Evolutionary conservation across 768 basidiomycete genomes (phyloP).

Genomic region (Russula abietina): DNA sequence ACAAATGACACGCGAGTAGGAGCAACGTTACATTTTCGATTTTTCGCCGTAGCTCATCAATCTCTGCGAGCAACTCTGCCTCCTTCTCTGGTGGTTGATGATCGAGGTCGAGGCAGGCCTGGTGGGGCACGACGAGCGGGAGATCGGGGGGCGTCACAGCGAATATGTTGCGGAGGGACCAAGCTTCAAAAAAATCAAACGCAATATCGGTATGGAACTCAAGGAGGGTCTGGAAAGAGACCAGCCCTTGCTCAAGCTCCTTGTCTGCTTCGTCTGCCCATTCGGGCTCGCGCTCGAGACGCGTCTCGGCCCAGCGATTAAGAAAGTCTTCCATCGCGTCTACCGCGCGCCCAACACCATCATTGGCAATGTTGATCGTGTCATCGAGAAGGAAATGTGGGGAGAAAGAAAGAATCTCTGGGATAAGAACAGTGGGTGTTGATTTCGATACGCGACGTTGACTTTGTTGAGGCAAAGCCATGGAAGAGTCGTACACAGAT

Average conservation of each 20-base stretch:
- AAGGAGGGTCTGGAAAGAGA: constrained; percentile 82
- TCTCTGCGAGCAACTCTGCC: constrained; percentile 50
- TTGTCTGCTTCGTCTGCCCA: constrained; percentile 49
- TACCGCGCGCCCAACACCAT: constrained; percentile 70
- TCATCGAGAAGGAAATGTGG: constrained; percentile 83
- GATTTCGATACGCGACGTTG: not conserved
- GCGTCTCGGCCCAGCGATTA: constrained; percentile 64
- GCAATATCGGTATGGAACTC: constrained; percentile 86
- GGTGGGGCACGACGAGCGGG: constrained; percentile 70
- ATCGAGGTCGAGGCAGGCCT: constrained; percentile 63
- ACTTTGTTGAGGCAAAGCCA: not conserved
- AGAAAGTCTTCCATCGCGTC: constrained; percentile 78
- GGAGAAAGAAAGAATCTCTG: constrained; percentile 76
- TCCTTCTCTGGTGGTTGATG: constrained; percentile 46
- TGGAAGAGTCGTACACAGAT: not conserved
- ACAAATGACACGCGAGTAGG: not conserved
- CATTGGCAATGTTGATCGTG: constrained; percentile 76
- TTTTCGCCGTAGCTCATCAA: constrained; percentile 59
- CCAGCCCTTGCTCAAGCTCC: constrained; percentile 73
- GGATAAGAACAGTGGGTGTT: constrained; percentile 47
- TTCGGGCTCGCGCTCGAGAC: constrained; percentile 43
- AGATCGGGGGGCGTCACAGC: constrained; percentile 61
- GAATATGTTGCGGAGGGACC: constrained; percentile 86
- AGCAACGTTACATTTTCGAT: constrained; percentile 58
- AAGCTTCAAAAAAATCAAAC: constrained; percentile 87